A percentile compares a stretch with the other conserved stretches of the same genome.
Conservation (phyloP, 2,329 filamentous ascomycete species). For the Pseudopyricularia cyperi region DNA sequence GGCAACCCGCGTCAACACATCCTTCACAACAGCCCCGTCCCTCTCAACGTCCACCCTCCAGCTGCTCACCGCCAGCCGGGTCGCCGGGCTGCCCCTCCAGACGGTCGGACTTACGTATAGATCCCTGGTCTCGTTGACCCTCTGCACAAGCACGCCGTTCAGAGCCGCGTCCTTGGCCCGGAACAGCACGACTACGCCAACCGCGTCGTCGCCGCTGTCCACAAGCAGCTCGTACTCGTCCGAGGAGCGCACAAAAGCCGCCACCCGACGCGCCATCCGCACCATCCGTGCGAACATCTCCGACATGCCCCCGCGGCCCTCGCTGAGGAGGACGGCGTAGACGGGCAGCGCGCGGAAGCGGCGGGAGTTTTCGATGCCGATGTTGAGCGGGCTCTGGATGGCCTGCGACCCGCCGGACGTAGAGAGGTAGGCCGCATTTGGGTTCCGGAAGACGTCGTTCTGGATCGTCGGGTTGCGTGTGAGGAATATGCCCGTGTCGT, state of each 20-base stretch:
- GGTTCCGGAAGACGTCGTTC: constrained; percentile 61
- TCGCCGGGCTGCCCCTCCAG: constrained; percentile 63
- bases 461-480: constrained; percentile 49
- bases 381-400: constrained; percentile 73
- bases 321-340: constrained; percentile 65
- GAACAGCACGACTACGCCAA: constrained; percentile 61
- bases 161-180: constrained; percentile 50
- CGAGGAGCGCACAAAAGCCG: constrained; percentile 47
- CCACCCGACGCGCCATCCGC: constrained; percentile 53
- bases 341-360: constrained; percentile 84
- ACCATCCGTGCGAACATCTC: constrained; percentile 63
- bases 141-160: constrained; percentile 54
- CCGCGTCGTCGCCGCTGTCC: constrained; percentile 20
- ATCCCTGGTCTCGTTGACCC: constrained; percentile 59
- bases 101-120: constrained; percentile 75
- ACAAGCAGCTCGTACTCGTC: constrained; percentile 56
- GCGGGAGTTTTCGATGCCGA: constrained; percentile 82
- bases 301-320: constrained; percentile 57
- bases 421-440: constrained; percentile 71
- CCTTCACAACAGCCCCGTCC: constrained; percentile 52
- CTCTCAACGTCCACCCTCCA: constrained; percentile 62
- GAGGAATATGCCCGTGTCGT: constrained; percentile 86
- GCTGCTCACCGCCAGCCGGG: constrained; percentile 74
- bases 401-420: constrained; percentile 16
- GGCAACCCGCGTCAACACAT: constrained; percentile 32